Percentiles rank a stretch among this genome's conserved stretches.
Evolutionary conservation across 768 basidiomycete species (phyloP).

Genomic region (Lactarius pseudohatsudake): DNA sequence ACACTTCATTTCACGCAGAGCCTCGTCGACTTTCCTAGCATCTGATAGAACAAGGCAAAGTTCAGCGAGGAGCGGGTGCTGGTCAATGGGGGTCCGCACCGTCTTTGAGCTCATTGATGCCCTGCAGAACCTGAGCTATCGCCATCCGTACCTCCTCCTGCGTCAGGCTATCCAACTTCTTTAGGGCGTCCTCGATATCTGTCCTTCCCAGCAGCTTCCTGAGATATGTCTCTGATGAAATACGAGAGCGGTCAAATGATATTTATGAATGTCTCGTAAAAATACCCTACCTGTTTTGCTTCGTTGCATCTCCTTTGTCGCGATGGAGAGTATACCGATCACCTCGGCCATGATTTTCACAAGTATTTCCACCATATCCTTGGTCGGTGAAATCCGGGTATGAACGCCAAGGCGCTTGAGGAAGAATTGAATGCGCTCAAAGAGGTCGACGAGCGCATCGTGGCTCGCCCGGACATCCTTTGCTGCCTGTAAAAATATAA

Average conservation of each 20-base stretch:
- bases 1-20: not conserved
- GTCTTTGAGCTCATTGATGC: not conserved
- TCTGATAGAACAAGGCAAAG: not conserved
- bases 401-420: not conserved
- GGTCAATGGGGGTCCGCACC: not conserved
- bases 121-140: not conserved
- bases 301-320: not conserved
- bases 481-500: not conserved
- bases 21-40: fast-evolving
- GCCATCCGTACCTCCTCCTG: not conserved
- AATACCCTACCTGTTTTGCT: not conserved
- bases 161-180: too few species aligned
- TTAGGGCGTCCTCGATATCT: too few species aligned
- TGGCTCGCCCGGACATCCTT: not conserved
- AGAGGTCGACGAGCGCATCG: not conserved
- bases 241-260: not conserved
- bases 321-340: not conserved
- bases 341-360: not conserved
- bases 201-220: too few species aligned
- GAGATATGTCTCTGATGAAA: not conserved
- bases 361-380: not conserved
- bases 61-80: not conserved
- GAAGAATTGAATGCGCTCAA: not conserved
- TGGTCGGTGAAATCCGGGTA: not conserved
- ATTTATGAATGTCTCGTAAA: not conserved